A percentile compares a stretch with the other conserved stretches of the same genome.
These are phyloP conservation scores for Taphrina wiesneri DNA, from an alignment of 1,139 yeast genomes.

Conservation along the genomic window DNA sequence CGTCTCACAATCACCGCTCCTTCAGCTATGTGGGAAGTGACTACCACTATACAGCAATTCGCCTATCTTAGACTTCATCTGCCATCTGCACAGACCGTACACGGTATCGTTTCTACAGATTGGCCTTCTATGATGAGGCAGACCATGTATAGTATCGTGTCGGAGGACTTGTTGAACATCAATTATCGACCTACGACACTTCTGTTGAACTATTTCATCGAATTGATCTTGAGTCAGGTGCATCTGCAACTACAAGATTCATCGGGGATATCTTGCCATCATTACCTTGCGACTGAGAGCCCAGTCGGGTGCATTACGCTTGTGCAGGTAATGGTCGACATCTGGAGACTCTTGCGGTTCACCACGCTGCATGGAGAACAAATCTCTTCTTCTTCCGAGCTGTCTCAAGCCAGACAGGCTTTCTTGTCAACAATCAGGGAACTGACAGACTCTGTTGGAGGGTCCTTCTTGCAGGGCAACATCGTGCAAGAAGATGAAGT, in stretches of 20 bases:
- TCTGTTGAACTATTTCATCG: conserved; percentile 17
- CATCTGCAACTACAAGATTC: neutral
- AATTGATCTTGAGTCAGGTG: conserved; percentile 12
- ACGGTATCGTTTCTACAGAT: conserved; percentile 11
- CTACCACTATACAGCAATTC: conserved; percentile 15
- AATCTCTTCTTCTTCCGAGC: neutral
- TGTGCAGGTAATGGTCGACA: conserved; percentile 14
- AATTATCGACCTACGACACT: conserved; percentile 14
- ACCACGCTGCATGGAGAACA: conserved; percentile 1
- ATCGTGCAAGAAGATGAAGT: conserved; percentile 5
- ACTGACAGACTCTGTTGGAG: conserved; percentile 8
- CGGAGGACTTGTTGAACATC: conserved; percentile 3
- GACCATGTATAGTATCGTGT: neutral
- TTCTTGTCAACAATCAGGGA: conserved; percentile 11
- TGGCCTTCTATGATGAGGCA: conserved; percentile 2
- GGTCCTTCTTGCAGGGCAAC: neutral
- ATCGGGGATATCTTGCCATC: neutral
- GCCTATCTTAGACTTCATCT: conserved; percentile 8
- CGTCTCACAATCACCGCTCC: neutral
- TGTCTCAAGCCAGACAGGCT: neutral
- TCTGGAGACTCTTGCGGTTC: conserved; percentile 18
- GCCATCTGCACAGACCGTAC: conserved; percentile 11
- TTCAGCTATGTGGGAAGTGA: conserved; percentile 10
- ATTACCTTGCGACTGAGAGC: conserved; percentile 6
- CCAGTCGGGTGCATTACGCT: neutral